Base-by-base conservation (phyloP, 106 monocot species). In the Dactylorhiza incarnata region DNA sequence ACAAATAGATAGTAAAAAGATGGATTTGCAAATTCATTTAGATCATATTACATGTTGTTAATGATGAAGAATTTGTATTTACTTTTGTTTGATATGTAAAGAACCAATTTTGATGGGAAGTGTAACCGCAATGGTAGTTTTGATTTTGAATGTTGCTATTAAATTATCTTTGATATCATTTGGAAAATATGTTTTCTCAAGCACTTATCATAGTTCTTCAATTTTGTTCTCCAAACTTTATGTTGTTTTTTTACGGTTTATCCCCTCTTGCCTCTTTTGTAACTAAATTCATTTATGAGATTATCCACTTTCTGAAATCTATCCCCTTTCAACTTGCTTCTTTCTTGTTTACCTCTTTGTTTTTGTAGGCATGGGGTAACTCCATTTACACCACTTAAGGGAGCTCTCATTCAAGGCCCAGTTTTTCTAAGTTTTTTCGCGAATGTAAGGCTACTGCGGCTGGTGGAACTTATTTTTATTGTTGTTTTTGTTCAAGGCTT, bases 381-480 rank as follows among this genome's bases (percentile, higher is more conserved):
- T 79, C 97, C 97, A 81, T 91, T 94, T 61, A 81, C 94, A 61
- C 97, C 97, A 78, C 72, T 99, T 68, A 91, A 86, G 84, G 97
- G 94, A 63, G 4, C 91, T 54, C 78, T 99, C 19, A 89, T 99
- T 72, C 91, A 91, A 82, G 97, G 94, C 5, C 94, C 97, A 4
- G 65, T 99, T 81, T 99, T 99, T 72, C 85, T 99, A 74, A 89
- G 97, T 59, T 99, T 99, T 78, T 99, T 83, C 85, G 78, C 88
- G 48, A 91, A 89, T 72, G 97, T 99, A 86, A 84, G 89, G 81
- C 75, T 46, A 65, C 19, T 62, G n/a, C n/a, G n/a, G n/a, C n/a
- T n/a, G n/a, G n/a, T n/a, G n/a, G n/a, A n/a, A n/a, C n/a, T n/a
- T n/a, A n/a, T n/a, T n/a, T n/a, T n/a, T n/a, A n/a, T n/a, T n/a